Evolutionary conservation across 2,329 filamentous ascomycete genomes (phyloP).

Genomic region (Fusarium nygamai): DNA sequence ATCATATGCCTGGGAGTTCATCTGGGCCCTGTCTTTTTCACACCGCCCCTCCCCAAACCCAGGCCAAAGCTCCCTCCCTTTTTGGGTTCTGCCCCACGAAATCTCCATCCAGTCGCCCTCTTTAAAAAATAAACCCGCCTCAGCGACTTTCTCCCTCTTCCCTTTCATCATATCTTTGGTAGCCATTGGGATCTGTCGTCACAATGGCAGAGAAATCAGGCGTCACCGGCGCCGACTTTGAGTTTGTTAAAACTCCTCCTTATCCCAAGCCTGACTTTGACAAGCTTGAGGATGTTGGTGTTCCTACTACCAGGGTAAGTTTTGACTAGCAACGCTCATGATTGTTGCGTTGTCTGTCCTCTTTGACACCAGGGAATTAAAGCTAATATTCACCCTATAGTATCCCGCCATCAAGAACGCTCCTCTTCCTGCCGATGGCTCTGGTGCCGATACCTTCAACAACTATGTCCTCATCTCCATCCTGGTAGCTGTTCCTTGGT

Average conservation of each 20-base stretch:
- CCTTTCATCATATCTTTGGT: conserved; percentile 27
- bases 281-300: conserved; percentile 68
- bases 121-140: conserved; percentile 37
- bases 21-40: conserved; percentile 23
- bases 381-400: conserved; percentile 27
- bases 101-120: conserved; percentile 9
- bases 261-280: conserved; percentile 68
- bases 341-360: conserved; percentile 34
- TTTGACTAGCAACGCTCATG: not conserved
- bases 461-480: conserved; percentile 79
- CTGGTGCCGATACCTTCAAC: conserved; percentile 87
- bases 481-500: conserved; percentile 77
- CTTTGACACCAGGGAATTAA: conserved; percentile 2
- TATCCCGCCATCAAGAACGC: conserved; percentile 87
- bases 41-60: conserved; percentile 32
- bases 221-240: conserved; percentile 51
- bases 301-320: conserved; percentile 53
- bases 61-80: conserved; percentile 30
- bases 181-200: conserved; percentile 44
- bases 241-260: conserved; percentile 56
- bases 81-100: conserved; percentile 35
- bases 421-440: conserved; percentile 88
- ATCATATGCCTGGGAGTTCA: not conserved
- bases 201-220: conserved; percentile 49
- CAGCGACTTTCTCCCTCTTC: conserved; percentile 19